Evolutionary conservation across 352 stramenopile genomes (phyloP), one percentile per base, ranked within the genome.

Genomic region (Globisporangium perplexum): DNA sequence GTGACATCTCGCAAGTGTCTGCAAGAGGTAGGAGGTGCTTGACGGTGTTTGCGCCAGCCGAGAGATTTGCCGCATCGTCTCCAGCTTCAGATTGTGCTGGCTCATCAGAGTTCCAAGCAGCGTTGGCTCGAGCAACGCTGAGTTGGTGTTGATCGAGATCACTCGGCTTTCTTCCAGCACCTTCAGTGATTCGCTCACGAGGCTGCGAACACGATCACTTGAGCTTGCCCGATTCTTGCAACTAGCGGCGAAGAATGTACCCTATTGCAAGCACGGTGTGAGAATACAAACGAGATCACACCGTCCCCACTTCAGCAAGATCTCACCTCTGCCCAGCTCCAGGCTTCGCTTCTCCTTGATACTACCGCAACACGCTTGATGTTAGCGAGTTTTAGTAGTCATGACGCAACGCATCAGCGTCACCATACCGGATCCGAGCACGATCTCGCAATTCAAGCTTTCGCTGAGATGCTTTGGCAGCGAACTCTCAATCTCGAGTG

Each of bases 91-190:
- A 30, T 83, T 74, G 39, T 82, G 68, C 45, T 75, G 62, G 54
- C 72, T 85, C 84, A 96, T 95, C 7, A 94, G 68, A 24, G 67
- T 56, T 17, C 69, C 76, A 26, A 66, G 59, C 39, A 55, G 38
- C 12, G 68, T 65, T 39, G 77, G 63, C 23, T 51, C 2, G 20
- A 86, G 62, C 17, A 48, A 55, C 4, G 64, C 63, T 15, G 54
- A 50, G 50, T 70, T 42, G 30, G 65, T 46, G 22, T 60, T 35
- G 24, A 66, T 50, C 14, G 55, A 18, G 15, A 69, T 55, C 46
- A 63, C 58, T 7, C 49, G 46, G 7, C 82, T 69, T 11, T 72
- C 60, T 15, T 53, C 22, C 0, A 94, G 55, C 12, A 70, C 24
- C 11, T 66, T 26, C 35, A 90, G 55, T 4, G 55, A 68, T 61